Conservation (phyloP, 108 stramenopile species). For the Discostella stelligeroides region DNA sequence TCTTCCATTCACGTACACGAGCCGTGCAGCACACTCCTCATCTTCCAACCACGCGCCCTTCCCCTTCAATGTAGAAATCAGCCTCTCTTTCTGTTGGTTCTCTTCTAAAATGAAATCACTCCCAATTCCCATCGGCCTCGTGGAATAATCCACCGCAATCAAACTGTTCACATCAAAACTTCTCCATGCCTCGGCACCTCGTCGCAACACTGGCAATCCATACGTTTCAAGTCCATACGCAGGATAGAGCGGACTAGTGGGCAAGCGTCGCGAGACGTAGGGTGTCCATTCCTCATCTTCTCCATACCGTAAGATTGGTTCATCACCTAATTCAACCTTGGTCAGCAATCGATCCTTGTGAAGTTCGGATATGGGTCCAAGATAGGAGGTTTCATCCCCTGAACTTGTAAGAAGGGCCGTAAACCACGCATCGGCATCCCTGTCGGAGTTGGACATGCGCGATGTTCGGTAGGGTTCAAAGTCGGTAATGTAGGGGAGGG, state of each 20-base stretch:
- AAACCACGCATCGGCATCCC: constrained; percentile 79
- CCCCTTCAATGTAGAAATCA: constrained; percentile 31
- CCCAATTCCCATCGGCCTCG: constrained; percentile 47
- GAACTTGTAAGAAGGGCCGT: constrained; percentile 39
- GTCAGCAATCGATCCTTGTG: constrained; percentile 22
- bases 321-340: constrained; percentile 42
- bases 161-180: constrained; percentile 85
- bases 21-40: constrained; percentile 67
- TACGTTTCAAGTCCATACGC: constrained; percentile 86
- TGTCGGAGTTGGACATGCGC: constrained; percentile 69
- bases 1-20: constrained; percentile 87
- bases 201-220: constrained; percentile 75
- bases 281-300: constrained; percentile 85
- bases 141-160: constrained; percentile 72
- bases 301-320: constrained; percentile 34
- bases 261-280: constrained; percentile 67
- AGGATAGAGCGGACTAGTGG: constrained; percentile 77
- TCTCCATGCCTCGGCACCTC: constrained; percentile 87
- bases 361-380: constrained; percentile 27
- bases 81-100: constrained; percentile 8
- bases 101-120: constrained; percentile 1
- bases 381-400: constrained; percentile 30
- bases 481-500: constrained; percentile 51
- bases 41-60: constrained; percentile 82
- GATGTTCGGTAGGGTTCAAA: constrained; percentile 73